These are phyloP conservation scores for Tephrocybe sp. DNA, from an alignment of 768 basidiomycete species.

Conservation along the genomic window DNA sequence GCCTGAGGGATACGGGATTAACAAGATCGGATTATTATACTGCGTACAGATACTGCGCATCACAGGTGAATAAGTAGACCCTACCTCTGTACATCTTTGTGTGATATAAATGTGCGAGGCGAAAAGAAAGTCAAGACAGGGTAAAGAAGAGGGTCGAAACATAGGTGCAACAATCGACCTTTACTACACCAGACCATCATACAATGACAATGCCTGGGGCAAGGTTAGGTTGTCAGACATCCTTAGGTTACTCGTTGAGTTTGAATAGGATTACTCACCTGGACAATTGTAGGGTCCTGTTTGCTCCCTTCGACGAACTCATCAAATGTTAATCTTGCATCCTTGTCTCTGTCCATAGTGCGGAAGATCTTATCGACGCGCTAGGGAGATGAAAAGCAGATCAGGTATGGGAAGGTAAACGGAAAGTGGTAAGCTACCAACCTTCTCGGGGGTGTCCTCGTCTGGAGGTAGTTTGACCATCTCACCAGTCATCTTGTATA, in stretches of 20 bases:
- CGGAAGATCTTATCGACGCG: constrained; percentile 98
- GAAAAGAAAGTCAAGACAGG: too few species aligned
- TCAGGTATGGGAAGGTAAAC: constrained; percentile 9
- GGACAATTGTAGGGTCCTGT: constrained; percentile 98
- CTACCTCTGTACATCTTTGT: not conserved
- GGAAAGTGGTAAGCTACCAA: constrained; percentile 23
- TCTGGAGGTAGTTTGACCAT: constrained; percentile 99
- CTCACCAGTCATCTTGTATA: constrained; percentile 99
- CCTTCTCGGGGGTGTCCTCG: constrained; percentile 99
- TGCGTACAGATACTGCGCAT: not conserved
- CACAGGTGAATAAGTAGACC: not conserved
- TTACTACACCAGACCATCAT: constrained; percentile 85
- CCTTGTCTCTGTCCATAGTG: constrained; percentile 96
- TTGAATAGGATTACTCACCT: constrained; percentile 53
- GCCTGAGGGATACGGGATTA: not conserved
- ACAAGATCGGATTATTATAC: not conserved
- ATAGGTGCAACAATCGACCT: not conserved
- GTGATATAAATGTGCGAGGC: not conserved
- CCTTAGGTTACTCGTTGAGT: too few species aligned
- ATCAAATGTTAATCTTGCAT: constrained; percentile 89
- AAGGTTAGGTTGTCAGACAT: too few species aligned
- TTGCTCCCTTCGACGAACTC: constrained; percentile 99
- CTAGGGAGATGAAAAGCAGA: constrained; percentile 39
- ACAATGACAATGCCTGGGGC: constrained; percentile 90
- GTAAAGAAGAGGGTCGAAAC: not conserved